Base-by-base conservation (phyloP, 2,329 filamentous ascomycete species). In the Fusarium protoensiforme region DNA sequence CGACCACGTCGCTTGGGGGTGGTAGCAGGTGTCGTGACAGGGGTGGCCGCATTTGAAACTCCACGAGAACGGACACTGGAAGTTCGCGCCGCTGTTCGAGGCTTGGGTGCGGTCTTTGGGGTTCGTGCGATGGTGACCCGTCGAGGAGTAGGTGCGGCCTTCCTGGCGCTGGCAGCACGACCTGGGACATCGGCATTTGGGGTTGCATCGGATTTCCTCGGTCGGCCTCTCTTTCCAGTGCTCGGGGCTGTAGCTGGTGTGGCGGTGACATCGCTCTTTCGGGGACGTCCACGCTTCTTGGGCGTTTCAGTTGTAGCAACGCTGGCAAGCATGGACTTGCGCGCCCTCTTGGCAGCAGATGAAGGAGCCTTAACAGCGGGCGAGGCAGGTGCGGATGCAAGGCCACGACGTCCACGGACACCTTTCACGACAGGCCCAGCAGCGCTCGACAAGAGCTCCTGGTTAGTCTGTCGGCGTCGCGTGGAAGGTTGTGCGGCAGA, bases 241-340 rank as follows among this genome's bases (percentile, higher is more conserved):
- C 71, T 64, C 10, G 69, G 59, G 14, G 58, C 48, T 4, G 61
- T 60, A 6, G 63, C 65, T 35, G 74, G 74, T 8, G 76, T 77
- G 9, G 69, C 57, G 10, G 63, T 29, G 36, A 20, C 66, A 46
- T 77, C 73, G 46, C 69, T 77, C 59, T 78, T 78, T 22, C 69
- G 71, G 7, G 76, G 76, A n/a, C 74, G 74, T 36, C 75, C 75
- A 22, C 74, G 73, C 56, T 74, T 78, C 38, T 33, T 74, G 8
- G 76, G 76, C 1, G 76, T 78, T 41, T 70, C 60, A 11, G 71
- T 43, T 1, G 68, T 43, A 11, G 54, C 14, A 22, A 65, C 36
- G 14, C 60, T 63, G 18, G 76, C 76, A 9, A 73, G 76, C 74
- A 78, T 77, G 16, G 76, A 78, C 56, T 77, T 78, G 18, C 76